A percentile compares a stretch with the other conserved stretches of the same genome.
phyloP scores from a whole-genome alignment of 257 asterid species.

The Hygrophila difformis region DNA sequence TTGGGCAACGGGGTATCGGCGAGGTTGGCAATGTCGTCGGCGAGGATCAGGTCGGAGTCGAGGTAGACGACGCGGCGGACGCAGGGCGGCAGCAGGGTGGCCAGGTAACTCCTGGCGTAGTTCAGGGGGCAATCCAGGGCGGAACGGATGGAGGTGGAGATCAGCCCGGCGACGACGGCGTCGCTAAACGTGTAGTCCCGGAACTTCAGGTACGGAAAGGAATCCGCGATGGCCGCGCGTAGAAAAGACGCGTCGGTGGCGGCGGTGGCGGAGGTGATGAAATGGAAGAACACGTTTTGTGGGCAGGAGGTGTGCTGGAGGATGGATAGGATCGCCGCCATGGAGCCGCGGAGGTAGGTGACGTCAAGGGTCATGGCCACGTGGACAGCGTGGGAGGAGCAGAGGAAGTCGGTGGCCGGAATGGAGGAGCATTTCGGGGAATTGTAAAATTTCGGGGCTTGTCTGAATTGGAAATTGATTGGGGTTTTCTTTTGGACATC shows the following conservation, averaged over 20 bases:
- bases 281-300: conserved; percentile 39
- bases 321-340: conserved; percentile 20
- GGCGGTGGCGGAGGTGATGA: conserved; percentile 43
- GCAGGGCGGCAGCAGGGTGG: conserved; percentile 38
- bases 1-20: conserved; percentile 33
- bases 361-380: conserved; percentile 59
- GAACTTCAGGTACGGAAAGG: conserved; percentile 50
- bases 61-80: conserved; percentile 42
- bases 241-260: conserved; percentile 34
- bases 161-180: conserved; percentile 29
- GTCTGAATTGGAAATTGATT: conserved; percentile 29
- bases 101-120: conserved; percentile 54
- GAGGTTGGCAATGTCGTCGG: conserved; percentile 47
- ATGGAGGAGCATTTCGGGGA: conserved; percentile 37
- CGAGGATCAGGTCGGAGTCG: conserved; percentile 40
- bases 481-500: too few relatives aligned
- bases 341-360: conserved; percentile 44
- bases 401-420: conserved; percentile 10
- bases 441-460: conserved; percentile 59
- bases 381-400: conserved; percentile 38
- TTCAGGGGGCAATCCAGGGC: conserved; percentile 58
- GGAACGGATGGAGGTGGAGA: conserved; percentile 55
- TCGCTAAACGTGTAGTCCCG: conserved; percentile 33
- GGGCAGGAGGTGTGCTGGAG: conserved; percentile 58
- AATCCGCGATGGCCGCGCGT: conserved; percentile 29